A percentile compares a stretch with the other conserved stretches of the same genome.
phyloP scores from a whole-genome alignment of 2,329 filamentous ascomycete genomes.

The Fusarium bactridioides region DNA sequence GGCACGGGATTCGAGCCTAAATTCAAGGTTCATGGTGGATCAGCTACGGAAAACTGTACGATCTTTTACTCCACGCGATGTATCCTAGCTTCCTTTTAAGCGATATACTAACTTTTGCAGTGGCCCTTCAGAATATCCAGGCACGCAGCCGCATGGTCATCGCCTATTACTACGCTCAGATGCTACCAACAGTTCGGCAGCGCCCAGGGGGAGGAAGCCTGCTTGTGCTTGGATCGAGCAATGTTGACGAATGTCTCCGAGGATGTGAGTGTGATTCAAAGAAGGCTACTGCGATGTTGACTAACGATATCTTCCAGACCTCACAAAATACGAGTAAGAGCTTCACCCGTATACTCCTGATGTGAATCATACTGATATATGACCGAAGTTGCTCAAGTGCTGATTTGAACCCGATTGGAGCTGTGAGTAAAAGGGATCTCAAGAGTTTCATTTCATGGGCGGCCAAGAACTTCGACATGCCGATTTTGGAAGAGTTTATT shows the following conservation, averaged over 20 bases:
- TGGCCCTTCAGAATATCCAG: constrained; percentile 24
- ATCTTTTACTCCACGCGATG: neutral
- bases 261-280: constrained; percentile 1
- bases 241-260: constrained; percentile 40
- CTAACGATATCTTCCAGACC: constrained; percentile 2
- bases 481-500: constrained; percentile 70
- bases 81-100: too few species aligned
- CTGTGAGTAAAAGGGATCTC: constrained; percentile 62
- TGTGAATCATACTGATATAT: neutral
- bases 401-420: neutral
- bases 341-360: neutral
- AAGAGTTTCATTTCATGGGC: constrained; percentile 71
- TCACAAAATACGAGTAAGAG: constrained; percentile 35
- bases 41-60: constrained; percentile 51
- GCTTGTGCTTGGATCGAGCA: constrained; percentile 41
- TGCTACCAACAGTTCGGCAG: constrained; percentile 34
- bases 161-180: constrained; percentile 49
- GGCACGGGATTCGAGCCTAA: constrained; percentile 62
- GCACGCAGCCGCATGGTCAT: constrained; percentile 26
- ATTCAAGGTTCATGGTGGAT: constrained; percentile 67
- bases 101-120: constrained; percentile 44
- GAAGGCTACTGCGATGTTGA: neutral
- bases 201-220: constrained; percentile 38
- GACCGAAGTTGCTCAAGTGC: neutral
- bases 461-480: constrained; percentile 62